phyloP scores from a whole-genome alignment of 2,329 filamentous ascomycete species.

The Alternaria incomplexa region DNA sequence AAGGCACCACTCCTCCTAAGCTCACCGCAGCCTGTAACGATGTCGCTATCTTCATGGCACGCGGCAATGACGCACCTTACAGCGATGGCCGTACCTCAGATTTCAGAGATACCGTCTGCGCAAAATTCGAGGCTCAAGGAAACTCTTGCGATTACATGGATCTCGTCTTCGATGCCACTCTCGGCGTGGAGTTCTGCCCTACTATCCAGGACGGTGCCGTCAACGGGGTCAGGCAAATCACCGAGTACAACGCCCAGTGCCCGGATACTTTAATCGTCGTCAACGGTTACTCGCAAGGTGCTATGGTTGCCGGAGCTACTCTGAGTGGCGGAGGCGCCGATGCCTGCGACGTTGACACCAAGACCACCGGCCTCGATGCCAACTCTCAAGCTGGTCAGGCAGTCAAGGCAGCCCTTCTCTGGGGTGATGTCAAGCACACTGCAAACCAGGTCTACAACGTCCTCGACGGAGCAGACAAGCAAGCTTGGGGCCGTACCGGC shows the following conservation, averaged over 20 bases:
- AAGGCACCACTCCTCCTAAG: slow-evolving; percentile 7
- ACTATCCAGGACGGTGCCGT: slow-evolving; percentile 9
- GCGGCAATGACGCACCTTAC: slow-evolving; percentile 11
- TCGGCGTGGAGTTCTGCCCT: slow-evolving; percentile 3
- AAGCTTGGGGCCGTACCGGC: slow-evolving; percentile 8
- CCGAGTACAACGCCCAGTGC: slow-evolving; percentile 9
- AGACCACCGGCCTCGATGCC: slow-evolving; percentile 1
- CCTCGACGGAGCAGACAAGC: slow-evolving; percentile 11
- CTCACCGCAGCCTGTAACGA: slow-evolving; percentile 7
- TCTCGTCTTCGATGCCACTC: slow-evolving; percentile 8
- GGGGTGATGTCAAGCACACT: slow-evolving; percentile 12
- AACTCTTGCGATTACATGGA: slow-evolving; percentile 11
- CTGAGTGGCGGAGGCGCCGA: slow-evolving; percentile 10
- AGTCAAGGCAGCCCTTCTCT: slow-evolving; percentile 7
- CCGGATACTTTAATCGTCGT: slow-evolving; percentile 6
- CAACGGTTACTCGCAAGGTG: slow-evolving; percentile 12
- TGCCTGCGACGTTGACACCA: slow-evolving; percentile 4
- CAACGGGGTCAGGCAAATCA: slow-evolving; percentile 10
- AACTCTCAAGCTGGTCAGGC: slow-evolving; percentile 4
- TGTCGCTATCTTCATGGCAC: slow-evolving; percentile 11
- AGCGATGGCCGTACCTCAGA: slow-evolving; percentile 7
- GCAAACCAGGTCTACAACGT: slow-evolving; percentile 9
- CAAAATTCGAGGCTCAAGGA: slow-evolving; percentile 6
- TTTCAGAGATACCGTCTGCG: slow-evolving; percentile 5
- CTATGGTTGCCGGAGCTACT: slow-evolving; percentile 4